Conservation (phyloP, 805 yeast genomes). For the Candida andamanensis region DNA sequence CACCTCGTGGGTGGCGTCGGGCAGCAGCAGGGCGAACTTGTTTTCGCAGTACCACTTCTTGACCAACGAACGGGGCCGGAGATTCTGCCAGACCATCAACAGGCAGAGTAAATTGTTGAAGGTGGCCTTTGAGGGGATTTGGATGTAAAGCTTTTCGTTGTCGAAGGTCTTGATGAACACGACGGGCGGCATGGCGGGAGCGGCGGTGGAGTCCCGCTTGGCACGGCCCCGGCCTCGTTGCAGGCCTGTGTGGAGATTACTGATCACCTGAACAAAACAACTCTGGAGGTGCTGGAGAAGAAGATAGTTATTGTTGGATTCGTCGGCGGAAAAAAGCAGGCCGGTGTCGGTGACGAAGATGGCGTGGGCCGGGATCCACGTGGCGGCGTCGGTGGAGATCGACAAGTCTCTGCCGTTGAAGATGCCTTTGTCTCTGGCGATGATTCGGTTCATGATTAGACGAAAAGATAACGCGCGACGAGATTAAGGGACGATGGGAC, state of each 20-base stretch:
- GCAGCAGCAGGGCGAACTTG: constrained; percentile 17
- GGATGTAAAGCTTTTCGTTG: constrained; percentile 32
- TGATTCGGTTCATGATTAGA: constrained; percentile 20
- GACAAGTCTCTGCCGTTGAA: constrained; percentile 28
- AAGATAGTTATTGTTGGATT: constrained; percentile 23
- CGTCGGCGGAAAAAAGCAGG: constrained; percentile 28
- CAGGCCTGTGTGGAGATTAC: constrained; percentile 15
- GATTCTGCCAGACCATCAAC: constrained; percentile 52
- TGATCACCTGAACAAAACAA: constrained; percentile 34
- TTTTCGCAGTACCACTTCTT: constrained; percentile 49
- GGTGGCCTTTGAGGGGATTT: constrained; percentile 29
- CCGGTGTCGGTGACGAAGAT: constrained; percentile 30
- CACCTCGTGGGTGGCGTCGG: constrained; percentile 28
- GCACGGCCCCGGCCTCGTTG: constrained; percentile 5
- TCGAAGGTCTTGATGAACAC: constrained; percentile 38
- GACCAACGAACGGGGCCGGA: constrained; percentile 48
- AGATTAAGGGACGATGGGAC: no score
- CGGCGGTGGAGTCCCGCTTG: constrained; percentile 4
- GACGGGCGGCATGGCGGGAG: constrained; percentile 25
- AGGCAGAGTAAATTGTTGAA: constrained; percentile 42
- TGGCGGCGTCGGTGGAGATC: constrained; percentile 32
- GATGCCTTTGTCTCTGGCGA: constrained; percentile 29
- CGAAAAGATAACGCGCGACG: constrained; percentile 1
- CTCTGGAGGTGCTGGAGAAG: constrained; percentile 33
- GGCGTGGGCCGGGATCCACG: constrained; percentile 30